Conservation (phyloP, 139 green algal species). For the Volvox africanus region DNA sequence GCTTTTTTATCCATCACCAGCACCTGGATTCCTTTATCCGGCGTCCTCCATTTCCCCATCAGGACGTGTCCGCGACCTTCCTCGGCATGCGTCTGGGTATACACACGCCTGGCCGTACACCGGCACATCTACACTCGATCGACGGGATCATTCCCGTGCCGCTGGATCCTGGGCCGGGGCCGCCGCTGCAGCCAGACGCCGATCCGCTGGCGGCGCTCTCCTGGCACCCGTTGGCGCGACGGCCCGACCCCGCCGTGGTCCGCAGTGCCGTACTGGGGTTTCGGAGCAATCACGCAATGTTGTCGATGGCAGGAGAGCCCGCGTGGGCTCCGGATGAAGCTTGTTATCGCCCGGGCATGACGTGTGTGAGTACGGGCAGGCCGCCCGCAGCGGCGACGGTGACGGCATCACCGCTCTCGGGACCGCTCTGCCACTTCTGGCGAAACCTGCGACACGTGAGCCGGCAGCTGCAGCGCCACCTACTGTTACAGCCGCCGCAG, state of each 20-base stretch:
- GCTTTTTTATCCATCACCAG: too few species aligned
- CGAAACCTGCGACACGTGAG: slow-evolving; percentile 37
- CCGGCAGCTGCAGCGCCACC: slow-evolving; percentile 37
- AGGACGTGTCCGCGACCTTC: slow-evolving; percentile 41
- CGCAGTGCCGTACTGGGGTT: slow-evolving; percentile 28
- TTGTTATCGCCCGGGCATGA: background rate
- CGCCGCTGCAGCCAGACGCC: background rate
- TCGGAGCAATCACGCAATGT: slow-evolving; percentile 27
- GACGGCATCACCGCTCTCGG: background rate
- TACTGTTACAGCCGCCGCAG: slow-evolving; percentile 3
- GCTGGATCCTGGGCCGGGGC: background rate
- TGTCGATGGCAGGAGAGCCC: slow-evolving; percentile 4
- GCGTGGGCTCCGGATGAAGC: slow-evolving; percentile 14
- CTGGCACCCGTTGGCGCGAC: background rate
- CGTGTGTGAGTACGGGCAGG: background rate
- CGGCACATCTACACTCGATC: slow-evolving; percentile 1
- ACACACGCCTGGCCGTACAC: slow-evolving; percentile 11
- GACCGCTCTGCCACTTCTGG: slow-evolving; percentile 6
- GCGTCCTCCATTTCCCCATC: background rate
- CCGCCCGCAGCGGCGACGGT: background rate
- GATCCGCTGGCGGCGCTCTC: too few species aligned
- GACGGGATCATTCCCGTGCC: slow-evolving; percentile 37
- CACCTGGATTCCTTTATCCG: background rate
- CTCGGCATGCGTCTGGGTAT: slow-evolving; percentile 20
- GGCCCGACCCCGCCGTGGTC: background rate